Percentiles rank a stretch among this genome's conserved stretches.
Evolutionary conservation across 768 basidiomycete species (phyloP).

Genomic region (Dictyophora rubrovolvata): DNA sequence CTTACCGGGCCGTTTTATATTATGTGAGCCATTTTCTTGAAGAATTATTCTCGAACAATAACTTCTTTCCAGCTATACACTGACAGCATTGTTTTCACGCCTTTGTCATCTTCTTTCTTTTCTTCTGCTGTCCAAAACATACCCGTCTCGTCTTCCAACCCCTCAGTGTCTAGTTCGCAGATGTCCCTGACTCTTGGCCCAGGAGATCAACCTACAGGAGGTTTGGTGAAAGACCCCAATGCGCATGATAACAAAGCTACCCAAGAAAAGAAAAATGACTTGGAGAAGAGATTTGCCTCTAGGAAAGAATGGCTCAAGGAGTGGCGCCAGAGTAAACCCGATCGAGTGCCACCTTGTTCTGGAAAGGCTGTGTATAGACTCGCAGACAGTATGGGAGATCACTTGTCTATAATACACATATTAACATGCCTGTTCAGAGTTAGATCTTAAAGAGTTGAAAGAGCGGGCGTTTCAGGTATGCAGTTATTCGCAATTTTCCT

Average conservation of each 20-base stretch:
- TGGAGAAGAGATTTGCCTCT: slow-evolving; percentile 21
- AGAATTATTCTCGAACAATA: not conserved
- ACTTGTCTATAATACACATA: not conserved
- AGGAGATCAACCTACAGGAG: slow-evolving; percentile 1
- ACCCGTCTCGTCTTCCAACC: not conserved
- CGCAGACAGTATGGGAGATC: slow-evolving; percentile 56
- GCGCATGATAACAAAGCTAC: not conserved
- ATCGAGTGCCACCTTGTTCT: slow-evolving; percentile 62
- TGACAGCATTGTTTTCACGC: slow-evolving; percentile 74
- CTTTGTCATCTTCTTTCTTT: slow-evolving; percentile 61
- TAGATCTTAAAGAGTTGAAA: slow-evolving; percentile 64
- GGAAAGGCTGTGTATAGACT: slow-evolving; percentile 78
- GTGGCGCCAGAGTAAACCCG: slow-evolving; percentile 54
- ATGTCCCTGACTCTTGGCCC: not conserved
- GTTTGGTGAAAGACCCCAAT: not conserved
- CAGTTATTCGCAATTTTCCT: not conserved
- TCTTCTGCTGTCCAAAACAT: slow-evolving; percentile 13
- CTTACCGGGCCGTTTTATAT: slow-evolving; percentile 61
- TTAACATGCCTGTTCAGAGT: slow-evolving; percentile 32
- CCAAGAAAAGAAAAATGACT: slow-evolving; percentile 3
- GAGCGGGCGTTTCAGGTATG: slow-evolving; percentile 52
- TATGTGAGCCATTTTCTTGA: slow-evolving; percentile 44
- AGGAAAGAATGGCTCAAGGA: slow-evolving; percentile 63
- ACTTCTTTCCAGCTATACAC: slow-evolving; percentile 58
- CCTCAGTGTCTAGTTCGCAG: slow-evolving; percentile 5